Conservation (phyloP, 768 basidiomycete species). For the Nevesoporus exiguus region DNA sequence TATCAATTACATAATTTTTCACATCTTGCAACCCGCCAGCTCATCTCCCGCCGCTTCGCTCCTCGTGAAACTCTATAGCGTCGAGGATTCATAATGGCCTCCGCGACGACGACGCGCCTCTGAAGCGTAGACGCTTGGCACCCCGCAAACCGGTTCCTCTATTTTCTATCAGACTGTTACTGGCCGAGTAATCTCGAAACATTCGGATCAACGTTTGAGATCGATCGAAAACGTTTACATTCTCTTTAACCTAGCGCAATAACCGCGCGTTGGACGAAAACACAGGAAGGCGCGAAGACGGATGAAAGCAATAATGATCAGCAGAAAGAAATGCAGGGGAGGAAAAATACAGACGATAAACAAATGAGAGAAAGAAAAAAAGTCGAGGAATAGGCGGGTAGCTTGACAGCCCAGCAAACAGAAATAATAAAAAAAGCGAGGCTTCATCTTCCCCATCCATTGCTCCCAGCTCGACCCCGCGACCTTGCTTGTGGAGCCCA, state of each 20-base stretch:
- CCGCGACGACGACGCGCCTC: not conserved
- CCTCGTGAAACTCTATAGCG: constrained; percentile 13
- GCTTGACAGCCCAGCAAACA: constrained; percentile 10
- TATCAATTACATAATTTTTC: not conserved
- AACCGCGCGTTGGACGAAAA: constrained; percentile 8
- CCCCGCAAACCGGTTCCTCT: too few species aligned
- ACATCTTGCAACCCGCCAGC: not conserved
- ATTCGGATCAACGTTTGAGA: not conserved
- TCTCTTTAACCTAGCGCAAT: constrained; percentile 7
- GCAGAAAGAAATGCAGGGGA: constrained; percentile 8
- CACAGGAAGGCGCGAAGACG: not conserved
- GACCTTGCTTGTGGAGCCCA: constrained; percentile 27
- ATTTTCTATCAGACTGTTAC: too few species aligned
- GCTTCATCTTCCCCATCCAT: constrained; percentile 34
- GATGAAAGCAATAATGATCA: constrained; percentile 36
- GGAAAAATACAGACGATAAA: not conserved
- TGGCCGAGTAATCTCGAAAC: too few species aligned
- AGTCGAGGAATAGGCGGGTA: not conserved
- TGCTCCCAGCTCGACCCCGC: constrained; percentile 35
- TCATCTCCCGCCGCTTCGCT: not conserved
- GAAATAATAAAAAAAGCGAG: constrained; percentile 9
- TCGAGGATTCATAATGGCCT: constrained; percentile 13
- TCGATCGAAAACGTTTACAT: constrained; percentile 5
- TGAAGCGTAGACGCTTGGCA: too few species aligned
- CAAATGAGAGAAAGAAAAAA: not conserved